phyloP scores from a whole-genome alignment of 169 alveolate genomes.

The Plasmodium coatneyi region DNA sequence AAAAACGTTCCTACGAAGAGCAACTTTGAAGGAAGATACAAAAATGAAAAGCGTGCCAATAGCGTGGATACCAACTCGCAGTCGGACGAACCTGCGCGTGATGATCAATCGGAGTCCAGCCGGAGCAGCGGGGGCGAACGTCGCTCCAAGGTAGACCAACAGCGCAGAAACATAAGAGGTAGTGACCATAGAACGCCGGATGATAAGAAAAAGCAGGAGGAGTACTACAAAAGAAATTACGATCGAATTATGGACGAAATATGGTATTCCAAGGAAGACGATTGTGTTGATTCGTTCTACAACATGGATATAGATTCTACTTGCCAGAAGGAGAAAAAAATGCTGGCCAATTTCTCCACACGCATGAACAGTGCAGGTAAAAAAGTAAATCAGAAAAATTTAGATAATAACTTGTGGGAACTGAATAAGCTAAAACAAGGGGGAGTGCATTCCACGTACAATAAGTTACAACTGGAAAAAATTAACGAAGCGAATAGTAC shows the following conservation, averaged over 20 bases:
- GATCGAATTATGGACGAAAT: constrained; percentile 70
- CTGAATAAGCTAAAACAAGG: constrained; percentile 94
- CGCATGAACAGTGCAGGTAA: constrained; percentile 71
- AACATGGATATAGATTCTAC: constrained; percentile 52
- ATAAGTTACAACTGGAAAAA: constrained; percentile 84
- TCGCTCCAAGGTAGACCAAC: neutral
- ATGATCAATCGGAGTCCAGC: neutral
- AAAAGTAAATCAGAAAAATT: constrained; percentile 87
- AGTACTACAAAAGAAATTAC: constrained; percentile 16
- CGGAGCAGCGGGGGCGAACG: neutral
- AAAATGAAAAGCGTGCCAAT: neutral
- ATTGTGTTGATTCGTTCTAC: constrained; percentile 60
- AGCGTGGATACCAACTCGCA: constrained; percentile 3
- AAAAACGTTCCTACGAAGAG: neutral
- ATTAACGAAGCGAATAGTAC: constrained; percentile 89
- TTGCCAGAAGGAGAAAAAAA: constrained; percentile 57
- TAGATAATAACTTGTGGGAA: constrained; percentile 98
- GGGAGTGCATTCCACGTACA: constrained; percentile 88
- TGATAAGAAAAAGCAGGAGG: constrained; percentile 14
- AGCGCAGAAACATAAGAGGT: neutral
- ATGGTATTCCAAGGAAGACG: constrained; percentile 75
- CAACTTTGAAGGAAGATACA: neutral
- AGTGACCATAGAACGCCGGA: neutral
- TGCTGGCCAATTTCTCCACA: constrained; percentile 42
- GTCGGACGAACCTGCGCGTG: neutral